Conservation (phyloP, 768 basidiomycete species). For the Suillus placidus region DNA sequence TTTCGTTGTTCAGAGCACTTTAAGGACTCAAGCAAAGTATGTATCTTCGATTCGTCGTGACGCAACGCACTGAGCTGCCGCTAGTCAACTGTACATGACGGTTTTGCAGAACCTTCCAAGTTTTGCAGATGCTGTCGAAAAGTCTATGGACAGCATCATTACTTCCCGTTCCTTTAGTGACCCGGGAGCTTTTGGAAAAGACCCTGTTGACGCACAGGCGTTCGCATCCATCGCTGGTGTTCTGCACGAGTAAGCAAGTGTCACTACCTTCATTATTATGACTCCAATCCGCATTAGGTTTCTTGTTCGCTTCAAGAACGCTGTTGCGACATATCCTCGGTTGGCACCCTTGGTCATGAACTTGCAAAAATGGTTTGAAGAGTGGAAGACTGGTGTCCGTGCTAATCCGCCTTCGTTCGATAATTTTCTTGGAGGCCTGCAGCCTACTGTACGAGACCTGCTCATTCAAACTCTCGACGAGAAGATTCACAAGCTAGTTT, state of each 20-base stretch:
- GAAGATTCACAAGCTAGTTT: slow-evolving; percentile 33
- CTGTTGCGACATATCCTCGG: slow-evolving; percentile 47
- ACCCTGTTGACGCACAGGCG: slow-evolving; percentile 42
- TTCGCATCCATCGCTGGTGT: slow-evolving; percentile 50
- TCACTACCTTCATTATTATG: background rate
- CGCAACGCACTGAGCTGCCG: slow-evolving; percentile 4
- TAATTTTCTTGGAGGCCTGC: slow-evolving; percentile 41
- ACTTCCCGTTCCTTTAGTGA: slow-evolving; percentile 36
- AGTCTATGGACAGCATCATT: slow-evolving; percentile 40
- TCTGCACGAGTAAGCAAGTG: slow-evolving; percentile 50
- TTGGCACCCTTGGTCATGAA: slow-evolving; percentile 44
- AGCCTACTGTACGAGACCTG: slow-evolving; percentile 38
- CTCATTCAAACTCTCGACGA: slow-evolving; percentile 35
- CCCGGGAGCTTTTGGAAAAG: slow-evolving; percentile 19
- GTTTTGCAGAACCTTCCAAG: slow-evolving; percentile 48
- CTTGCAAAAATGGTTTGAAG: slow-evolving; percentile 47
- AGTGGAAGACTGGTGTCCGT: slow-evolving; percentile 49
- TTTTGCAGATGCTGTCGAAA: slow-evolving; percentile 44
- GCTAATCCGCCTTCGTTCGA: slow-evolving; percentile 45
- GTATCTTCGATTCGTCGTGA: slow-evolving; percentile 12
- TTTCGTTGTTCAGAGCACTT: slow-evolving; percentile 58
- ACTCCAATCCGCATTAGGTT: slow-evolving; percentile 39
- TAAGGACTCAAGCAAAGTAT: slow-evolving; percentile 55
- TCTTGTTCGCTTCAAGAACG: slow-evolving; percentile 61
- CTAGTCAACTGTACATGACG: slow-evolving; percentile 47